A percentile compares a stretch with the other conserved stretches of the same genome.
phyloP scores from a whole-genome alignment of 176 grass and related monocot genomes.

The Oryza rufipogon region DNA sequence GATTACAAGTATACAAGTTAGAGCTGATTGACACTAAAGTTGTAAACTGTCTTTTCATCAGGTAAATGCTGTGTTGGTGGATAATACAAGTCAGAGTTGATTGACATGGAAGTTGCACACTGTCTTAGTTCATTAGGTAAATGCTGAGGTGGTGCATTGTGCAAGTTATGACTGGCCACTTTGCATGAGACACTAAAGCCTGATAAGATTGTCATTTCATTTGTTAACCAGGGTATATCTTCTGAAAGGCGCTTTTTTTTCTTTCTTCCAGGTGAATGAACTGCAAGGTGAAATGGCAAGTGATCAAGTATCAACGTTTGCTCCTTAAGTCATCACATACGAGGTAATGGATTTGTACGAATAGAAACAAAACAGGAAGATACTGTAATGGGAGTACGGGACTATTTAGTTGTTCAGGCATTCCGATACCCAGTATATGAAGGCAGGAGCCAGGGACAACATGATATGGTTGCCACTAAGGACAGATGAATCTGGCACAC shows the following conservation, averaged over 20 bases:
- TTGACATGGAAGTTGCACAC: background rate
- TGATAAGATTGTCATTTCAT: background rate
- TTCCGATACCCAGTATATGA: background rate
- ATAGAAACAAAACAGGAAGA: background rate
- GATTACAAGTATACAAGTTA: background rate
- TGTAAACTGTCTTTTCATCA: background rate
- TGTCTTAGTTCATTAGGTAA: background rate
- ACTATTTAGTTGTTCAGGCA: background rate
- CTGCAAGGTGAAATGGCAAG: background rate
- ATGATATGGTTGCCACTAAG: background rate
- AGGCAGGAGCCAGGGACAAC: background rate
- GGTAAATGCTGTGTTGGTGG: background rate
- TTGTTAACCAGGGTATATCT: background rate
- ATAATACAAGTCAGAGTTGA: background rate
- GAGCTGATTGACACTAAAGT: background rate
- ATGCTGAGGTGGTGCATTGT: background rate
- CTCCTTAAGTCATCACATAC: background rate
- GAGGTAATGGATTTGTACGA: background rate
- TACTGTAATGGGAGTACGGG: background rate
- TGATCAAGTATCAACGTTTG: background rate
- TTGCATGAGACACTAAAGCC: background rate
- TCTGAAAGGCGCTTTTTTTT: background rate
- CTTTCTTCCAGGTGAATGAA: background rate
- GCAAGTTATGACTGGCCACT: background rate
- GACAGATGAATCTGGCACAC: background rate